phyloP scores from a whole-genome alignment of 163 green algal genomes.

The Botryococcus braunii region DNA sequence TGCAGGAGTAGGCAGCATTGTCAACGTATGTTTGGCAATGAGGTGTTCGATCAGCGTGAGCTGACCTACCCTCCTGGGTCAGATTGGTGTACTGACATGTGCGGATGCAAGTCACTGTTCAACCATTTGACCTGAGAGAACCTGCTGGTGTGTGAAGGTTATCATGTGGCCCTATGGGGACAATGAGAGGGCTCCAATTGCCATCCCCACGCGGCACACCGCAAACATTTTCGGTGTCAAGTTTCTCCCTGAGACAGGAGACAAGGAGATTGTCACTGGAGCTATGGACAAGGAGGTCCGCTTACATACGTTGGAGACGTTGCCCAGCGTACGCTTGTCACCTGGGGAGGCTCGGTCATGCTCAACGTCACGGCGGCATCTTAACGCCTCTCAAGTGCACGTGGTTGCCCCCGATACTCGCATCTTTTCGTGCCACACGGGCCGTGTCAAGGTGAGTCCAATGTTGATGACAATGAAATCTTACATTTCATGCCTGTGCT shows the following conservation, averaged over 20 bases:
- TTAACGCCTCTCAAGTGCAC: too few species aligned
- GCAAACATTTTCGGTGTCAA: constrained; percentile 81
- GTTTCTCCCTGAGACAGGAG: constrained; percentile 59
- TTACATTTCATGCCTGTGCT: background rate
- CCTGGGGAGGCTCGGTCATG: too few species aligned
- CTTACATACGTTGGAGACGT: constrained; percentile 11
- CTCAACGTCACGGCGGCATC: too few species aligned
- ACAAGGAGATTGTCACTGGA: constrained; percentile 41
- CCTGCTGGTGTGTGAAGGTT: constrained; percentile 27
- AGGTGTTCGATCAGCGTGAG: too few species aligned
- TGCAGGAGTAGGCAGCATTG: too few species aligned
- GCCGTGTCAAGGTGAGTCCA: constrained; percentile 57
- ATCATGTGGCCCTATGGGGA: constrained; percentile 67
- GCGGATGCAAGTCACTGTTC: too few species aligned
- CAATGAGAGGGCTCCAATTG: constrained; percentile 28
- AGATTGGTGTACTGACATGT: too few species aligned
- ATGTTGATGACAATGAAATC: constrained; percentile 4
- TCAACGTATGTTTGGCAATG: too few species aligned
- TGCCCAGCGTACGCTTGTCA: too few species aligned
- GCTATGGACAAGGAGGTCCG: constrained; percentile 69
- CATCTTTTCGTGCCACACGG: constrained; percentile 51
- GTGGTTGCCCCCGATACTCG: constrained; percentile 20
- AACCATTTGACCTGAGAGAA: background rate
- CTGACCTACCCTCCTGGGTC: too few species aligned
- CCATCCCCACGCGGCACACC: constrained; percentile 58